Evolutionary conservation across 495 filamentous ascomycete genomes (phyloP).

Genomic region (Usnea hakonensis): DNA sequence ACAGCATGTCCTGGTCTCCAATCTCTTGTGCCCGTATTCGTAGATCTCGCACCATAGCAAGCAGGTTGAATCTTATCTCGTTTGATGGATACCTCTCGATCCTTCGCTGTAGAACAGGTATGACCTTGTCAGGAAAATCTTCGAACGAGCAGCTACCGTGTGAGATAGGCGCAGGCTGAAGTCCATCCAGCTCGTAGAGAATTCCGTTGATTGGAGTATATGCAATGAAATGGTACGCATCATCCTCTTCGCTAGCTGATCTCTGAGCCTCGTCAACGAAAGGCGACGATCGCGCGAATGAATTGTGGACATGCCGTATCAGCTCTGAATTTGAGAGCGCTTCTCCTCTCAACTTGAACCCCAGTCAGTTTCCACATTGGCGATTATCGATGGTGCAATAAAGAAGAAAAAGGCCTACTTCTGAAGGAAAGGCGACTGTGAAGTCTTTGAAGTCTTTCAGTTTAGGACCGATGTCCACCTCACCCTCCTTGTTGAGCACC

Average conservation of each 20-base stretch:
- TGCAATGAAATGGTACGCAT: constrained; percentile 96
- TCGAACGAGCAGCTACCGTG: constrained; percentile 65
- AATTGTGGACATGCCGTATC: constrained; percentile 89
- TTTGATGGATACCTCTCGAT: constrained; percentile 76
- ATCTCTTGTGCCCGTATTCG: constrained; percentile 67
- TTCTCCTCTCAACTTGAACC: constrained; percentile 48
- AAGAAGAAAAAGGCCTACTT: constrained; percentile 35
- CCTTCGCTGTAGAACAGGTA: constrained; percentile 74
- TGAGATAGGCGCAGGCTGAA: constrained; percentile 84
- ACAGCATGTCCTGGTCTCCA: constrained; percentile 71
- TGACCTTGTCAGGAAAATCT: constrained; percentile 73
- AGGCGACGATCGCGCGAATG: constrained; percentile 78
- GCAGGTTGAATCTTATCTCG: constrained; percentile 92
- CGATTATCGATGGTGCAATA: background rate
- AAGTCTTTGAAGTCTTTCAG: constrained; percentile 84
- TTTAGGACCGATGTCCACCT: constrained; percentile 51
- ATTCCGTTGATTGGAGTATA: constrained; percentile 73
- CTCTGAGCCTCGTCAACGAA: constrained; percentile 84
- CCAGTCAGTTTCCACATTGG: constrained; percentile 6
- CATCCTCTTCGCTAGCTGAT: constrained; percentile 51
- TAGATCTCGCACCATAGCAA: constrained; percentile 83
- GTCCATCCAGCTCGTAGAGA: constrained; percentile 90
- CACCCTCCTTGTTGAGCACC: constrained; percentile 70
- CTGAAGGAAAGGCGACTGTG: constrained; percentile 76
- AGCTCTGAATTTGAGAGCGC: constrained; percentile 64